Evolutionary conservation across 192 early-diverging fungal genomes (phyloP), one percentile per base, ranked within the genome.

Genomic region (Coemansia sp.): DNA sequence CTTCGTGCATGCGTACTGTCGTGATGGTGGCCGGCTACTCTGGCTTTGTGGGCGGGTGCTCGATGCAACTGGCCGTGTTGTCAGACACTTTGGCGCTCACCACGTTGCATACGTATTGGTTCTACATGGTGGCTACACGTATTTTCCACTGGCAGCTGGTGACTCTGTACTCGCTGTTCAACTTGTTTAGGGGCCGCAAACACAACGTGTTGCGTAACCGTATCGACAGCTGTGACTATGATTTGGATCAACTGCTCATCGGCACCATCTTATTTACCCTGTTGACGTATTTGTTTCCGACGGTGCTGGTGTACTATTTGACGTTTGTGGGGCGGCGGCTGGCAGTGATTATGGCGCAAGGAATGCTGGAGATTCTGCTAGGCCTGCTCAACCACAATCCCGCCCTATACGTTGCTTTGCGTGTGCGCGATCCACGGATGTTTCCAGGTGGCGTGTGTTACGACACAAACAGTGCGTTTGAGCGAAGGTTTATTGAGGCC

Each of bases 301-400:
- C 98, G 2, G 90, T 96, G 0, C 84, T 90, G 0, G 94, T 96
- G 9, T 99, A 94, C 73, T 97, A 97, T 60, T 56, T 93, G 15
- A 87, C 93, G 3, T 98, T 97, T 85, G 90, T 90, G 2, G 52
- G 89, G 87, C 86, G 89, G 58, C 88, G 95, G 12, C 82, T 98
- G 1, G 86, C 83, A 1, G 86, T 96, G 21, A 88, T 96, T 21
- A 83, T 88, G 59, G 81, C 91, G 2, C 92, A 95, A 66, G 92
- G 88, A 1, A 69, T 86, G 3, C 75, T 92, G 75, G 94, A 99
- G 71, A 91, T 94, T 10, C 21, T 92, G 3, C 75, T 99, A 15
- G 94, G 91, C 0, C 85, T 95, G 49, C 75, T 99, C 22, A 99
- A 99, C 69, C 97, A 99, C 69, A 97, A 96, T 67, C 97, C 97